Evolutionary conservation across 2,329 filamentous ascomycete genomes (phyloP).

Genomic region (Allantophomopsis lycopodina): DNA sequence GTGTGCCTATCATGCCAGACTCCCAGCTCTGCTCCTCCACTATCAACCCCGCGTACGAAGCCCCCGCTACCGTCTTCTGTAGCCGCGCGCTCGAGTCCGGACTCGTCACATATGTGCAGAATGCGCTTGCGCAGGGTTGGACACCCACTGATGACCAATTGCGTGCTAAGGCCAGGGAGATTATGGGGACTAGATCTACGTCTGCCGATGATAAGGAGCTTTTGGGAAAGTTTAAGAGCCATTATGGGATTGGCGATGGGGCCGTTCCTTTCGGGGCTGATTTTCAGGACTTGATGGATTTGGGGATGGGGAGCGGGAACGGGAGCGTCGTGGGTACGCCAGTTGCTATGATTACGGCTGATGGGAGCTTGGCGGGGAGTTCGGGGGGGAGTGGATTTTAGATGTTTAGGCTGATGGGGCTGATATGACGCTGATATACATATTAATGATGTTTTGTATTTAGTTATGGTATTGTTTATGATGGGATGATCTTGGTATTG

Average conservation of each 20-base stretch:
- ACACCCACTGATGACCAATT: constrained; percentile 35
- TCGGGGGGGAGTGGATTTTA: no score
- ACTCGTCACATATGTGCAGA: constrained; percentile 31
- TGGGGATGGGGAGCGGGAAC: no score
- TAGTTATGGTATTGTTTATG: no score
- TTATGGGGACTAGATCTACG: constrained; percentile 31
- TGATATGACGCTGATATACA: no score
- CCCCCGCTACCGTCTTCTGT: constrained; percentile 39
- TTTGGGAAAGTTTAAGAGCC: constrained; percentile 32
- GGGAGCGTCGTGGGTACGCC: no score
- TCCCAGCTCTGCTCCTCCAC: constrained; percentile 28
- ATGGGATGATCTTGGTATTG: no score
- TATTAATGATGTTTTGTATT: no score
- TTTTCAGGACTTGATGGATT: no score
- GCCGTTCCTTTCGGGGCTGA: no score
- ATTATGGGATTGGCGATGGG: constrained; percentile 6
- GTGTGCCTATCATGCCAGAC: constrained; percentile 20
- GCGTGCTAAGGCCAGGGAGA: constrained; percentile 29
- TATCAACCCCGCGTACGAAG: constrained; percentile 27
- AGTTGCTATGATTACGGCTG: no score
- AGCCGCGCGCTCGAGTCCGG: constrained; percentile 43
- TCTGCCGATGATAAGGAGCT: constrained; percentile 39
- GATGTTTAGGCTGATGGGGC: no score
- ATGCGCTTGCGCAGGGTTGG: constrained; percentile 22
- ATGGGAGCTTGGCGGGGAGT: no score